phyloP scores from a whole-genome alignment of 2,329 filamentous ascomycete genomes.

The Aspergillus unguis region DNA sequence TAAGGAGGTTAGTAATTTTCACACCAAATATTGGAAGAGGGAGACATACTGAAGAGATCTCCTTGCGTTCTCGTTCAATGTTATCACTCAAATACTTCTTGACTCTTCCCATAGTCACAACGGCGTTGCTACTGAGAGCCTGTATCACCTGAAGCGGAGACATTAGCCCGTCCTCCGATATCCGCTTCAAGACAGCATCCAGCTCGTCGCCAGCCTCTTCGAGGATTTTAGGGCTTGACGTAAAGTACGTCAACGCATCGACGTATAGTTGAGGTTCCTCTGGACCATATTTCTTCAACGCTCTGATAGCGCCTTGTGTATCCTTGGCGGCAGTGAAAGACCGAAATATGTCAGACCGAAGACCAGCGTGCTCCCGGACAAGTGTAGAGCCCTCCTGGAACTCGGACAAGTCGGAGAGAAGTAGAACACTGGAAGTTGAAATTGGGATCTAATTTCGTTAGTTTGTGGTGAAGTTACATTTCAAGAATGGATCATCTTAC shows the following conservation, averaged over 20 bases:
- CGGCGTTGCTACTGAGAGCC: constrained; percentile 71
- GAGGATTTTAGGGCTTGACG: constrained; percentile 75
- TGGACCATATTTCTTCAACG: constrained; percentile 84
- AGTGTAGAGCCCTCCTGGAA: constrained; percentile 88
- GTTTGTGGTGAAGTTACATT: not conserved
- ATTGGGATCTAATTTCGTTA: constrained; percentile 59
- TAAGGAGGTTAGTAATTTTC: constrained; percentile 24
- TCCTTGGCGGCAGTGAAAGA: constrained; percentile 92
- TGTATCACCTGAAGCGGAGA: constrained; percentile 95
- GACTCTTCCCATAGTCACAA: constrained; percentile 96
- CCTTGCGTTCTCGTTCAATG: constrained; percentile 80
- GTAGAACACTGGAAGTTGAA: constrained; percentile 88
- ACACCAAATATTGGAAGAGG: not conserved
- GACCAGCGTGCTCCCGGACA: constrained; percentile 87
- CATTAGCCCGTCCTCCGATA: constrained; percentile 88
- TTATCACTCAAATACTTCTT: constrained; percentile 88
- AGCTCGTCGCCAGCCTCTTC: constrained; percentile 87
- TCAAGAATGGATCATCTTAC: constrained; percentile 36
- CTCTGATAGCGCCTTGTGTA: constrained; percentile 83
- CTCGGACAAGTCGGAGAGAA: constrained; percentile 86
- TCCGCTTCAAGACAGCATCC: constrained; percentile 73
- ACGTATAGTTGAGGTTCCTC: constrained; percentile 90
- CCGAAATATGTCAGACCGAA: constrained; percentile 92
- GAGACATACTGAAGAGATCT: constrained; percentile 62
- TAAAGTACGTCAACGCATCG: constrained; percentile 88